Conservation (phyloP, 2,329 filamentous ascomycete species). For the Rhinocladiella mackenziei region DNA sequence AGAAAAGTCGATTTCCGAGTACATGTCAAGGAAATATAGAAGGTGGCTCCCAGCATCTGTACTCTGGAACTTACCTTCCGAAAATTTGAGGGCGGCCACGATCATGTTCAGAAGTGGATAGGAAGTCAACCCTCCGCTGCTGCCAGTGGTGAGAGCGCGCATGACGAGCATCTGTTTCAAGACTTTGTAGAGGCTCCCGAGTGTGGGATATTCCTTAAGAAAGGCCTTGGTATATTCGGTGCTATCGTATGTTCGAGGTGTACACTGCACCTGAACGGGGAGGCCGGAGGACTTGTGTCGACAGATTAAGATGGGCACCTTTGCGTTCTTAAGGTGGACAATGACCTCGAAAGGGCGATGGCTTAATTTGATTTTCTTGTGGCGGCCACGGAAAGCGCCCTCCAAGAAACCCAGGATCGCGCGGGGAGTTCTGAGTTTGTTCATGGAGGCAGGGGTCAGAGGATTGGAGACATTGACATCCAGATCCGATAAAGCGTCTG, state of each 20-base stretch:
- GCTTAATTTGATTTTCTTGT: constrained; percentile 5
- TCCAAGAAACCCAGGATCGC: constrained; percentile 11
- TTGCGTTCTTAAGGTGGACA: constrained; percentile 24
- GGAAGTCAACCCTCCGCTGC: constrained; percentile 49
- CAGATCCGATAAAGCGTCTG: constrained; percentile 52
- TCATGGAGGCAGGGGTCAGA: constrained; percentile 5
- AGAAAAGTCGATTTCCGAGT: constrained; percentile 45
- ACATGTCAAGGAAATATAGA: constrained; percentile 49
- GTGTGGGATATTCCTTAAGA: constrained; percentile 46
- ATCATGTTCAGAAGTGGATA: constrained; percentile 57
- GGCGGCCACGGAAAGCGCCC: constrained; percentile 9
- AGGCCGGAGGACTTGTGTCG: constrained; percentile 48
- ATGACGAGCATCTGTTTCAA: constrained; percentile 50
- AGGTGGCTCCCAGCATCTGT: constrained; percentile 42
- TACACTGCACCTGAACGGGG: constrained; percentile 50
- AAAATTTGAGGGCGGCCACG: constrained; percentile 50
- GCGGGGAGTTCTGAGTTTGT: constrained; percentile 6
- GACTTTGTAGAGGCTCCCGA: constrained; percentile 49
- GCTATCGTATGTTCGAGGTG: constrained; percentile 40
- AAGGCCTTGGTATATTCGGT: constrained; percentile 46
- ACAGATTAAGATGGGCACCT: constrained; percentile 34
- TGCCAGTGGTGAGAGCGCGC: constrained; percentile 48
- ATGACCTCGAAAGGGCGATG: constrained; percentile 13
- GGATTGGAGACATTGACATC: constrained; percentile 41
- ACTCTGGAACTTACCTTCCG: constrained; percentile 34